Conservation (phyloP, 2,329 filamentous ascomycete species). For the Domatiomyces catenatus region DNA sequence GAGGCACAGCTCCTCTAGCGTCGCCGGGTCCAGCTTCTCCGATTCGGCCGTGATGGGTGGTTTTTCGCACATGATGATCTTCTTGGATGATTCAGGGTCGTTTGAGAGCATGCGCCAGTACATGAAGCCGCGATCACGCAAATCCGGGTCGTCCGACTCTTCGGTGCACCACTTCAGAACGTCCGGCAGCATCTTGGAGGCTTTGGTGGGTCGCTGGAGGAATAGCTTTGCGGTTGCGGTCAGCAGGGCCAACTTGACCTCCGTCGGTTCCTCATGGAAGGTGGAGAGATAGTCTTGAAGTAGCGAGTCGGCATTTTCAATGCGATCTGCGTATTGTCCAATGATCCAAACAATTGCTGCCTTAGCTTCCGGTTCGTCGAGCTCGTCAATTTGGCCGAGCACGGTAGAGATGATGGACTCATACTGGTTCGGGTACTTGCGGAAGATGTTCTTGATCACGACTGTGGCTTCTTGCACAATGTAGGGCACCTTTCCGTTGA, state of each 20-base stretch:
- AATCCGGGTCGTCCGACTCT: constrained; percentile 96
- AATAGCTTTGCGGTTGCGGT: constrained; percentile 97
- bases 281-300: constrained; percentile 90
- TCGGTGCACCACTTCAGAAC: constrained; percentile 98
- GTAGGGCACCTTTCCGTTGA: constrained; percentile 95
- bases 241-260: constrained; percentile 85
- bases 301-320: constrained; percentile 88
- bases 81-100: constrained; percentile 70
- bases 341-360: constrained; percentile 99
- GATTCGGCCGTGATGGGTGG: constrained; percentile 91
- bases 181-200: constrained; percentile 80
- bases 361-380: constrained; percentile 95
- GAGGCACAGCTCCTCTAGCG: constrained; percentile 91
- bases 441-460: constrained; percentile 97
- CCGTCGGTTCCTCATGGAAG: constrained; percentile 85
- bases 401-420: constrained; percentile 93
- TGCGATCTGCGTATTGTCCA: constrained; percentile 90
- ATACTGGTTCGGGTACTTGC: constrained; percentile 97
- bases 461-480: constrained; percentile 98
- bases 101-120: constrained; percentile 95
- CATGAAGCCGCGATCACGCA: constrained; percentile 94
- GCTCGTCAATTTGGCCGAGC: constrained; percentile 87
- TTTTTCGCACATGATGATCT: constrained; percentile 93
- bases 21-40: constrained; percentile 79
- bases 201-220: constrained; percentile 89